Conservation (phyloP, 305 asterid genomes). For the Solanum hybrid region DNA sequence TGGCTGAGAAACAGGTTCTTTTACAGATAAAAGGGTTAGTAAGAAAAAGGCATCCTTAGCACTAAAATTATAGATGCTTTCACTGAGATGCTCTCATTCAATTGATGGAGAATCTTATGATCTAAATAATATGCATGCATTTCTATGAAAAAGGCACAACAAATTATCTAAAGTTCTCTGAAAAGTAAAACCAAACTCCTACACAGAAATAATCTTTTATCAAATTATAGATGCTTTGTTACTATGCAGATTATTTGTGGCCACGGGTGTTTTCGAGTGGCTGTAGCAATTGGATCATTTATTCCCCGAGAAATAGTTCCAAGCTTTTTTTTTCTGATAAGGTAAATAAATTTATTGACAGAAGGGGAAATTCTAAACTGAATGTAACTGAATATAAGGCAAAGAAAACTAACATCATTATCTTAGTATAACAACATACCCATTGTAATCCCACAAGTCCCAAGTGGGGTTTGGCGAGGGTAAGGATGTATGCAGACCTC, state of each 20-base stretch:
- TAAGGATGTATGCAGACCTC: not conserved
- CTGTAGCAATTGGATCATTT: not conserved
- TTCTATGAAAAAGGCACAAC: not conserved
- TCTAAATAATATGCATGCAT: not conserved
- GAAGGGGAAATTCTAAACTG: not conserved
- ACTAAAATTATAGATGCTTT: not conserved
- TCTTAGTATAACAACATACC: not conserved
- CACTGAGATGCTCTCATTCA: not conserved
- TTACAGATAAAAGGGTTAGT: not conserved
- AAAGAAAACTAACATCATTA: not conserved
- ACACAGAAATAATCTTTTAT: not conserved
- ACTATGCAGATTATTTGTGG: constrained; percentile 2
- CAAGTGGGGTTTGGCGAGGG: not conserved
- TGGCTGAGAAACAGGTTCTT: not conserved
- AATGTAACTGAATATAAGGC: not conserved
- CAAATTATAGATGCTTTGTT: not conserved
- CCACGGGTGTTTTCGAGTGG: constrained; percentile 5
- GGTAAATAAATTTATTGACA: not conserved
- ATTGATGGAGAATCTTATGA: not conserved
- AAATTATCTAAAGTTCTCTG: not conserved
- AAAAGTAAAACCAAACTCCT: not conserved
- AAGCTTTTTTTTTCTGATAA: not conserved
- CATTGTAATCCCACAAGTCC: not conserved
- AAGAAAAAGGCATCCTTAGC: not conserved
- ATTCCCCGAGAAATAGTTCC: not conserved